Percentiles rank a stretch among this genome's conserved stretches.
Conservation (phyloP, 2,329 filamentous ascomycete species). For the Elsinoe ampelina region DNA sequence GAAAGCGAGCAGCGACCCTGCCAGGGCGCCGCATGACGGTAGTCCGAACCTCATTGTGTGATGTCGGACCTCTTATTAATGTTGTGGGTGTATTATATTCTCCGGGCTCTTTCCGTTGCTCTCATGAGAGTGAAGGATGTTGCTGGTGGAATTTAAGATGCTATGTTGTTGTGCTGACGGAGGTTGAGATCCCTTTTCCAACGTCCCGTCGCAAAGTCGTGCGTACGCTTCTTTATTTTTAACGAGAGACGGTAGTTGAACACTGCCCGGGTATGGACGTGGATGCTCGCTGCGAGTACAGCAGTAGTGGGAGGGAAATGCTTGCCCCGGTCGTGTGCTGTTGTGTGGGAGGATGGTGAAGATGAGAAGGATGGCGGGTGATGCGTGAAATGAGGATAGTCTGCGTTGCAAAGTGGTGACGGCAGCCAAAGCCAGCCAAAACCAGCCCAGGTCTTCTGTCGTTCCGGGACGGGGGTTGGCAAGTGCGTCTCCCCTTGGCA, state of each 20-base stretch:
- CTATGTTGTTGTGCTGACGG: conserved; percentile 5
- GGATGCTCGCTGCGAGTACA: conserved; percentile 5
- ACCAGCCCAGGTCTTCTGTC: not conserved
- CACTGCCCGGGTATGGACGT: not conserved
- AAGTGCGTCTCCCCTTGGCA: not conserved
- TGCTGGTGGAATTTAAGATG: not conserved
- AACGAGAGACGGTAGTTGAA: conserved; percentile 14
- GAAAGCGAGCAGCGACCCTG: conserved; percentile 27
- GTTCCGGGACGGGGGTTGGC: not conserved
- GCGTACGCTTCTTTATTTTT: conserved; percentile 5
- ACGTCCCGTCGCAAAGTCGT: conserved; percentile 10
- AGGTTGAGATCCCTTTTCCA: conserved; percentile 11
- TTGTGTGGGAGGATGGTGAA: not conserved
- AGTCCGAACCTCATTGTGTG: conserved; percentile 25
- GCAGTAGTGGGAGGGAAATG: not conserved
- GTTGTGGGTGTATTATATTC: not conserved
- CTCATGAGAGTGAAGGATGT: not conserved
- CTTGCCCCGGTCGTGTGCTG: not conserved
- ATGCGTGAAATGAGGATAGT: conserved; percentile 1
- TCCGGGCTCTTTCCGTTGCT: not conserved
- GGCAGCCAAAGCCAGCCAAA: conserved; percentile 1
- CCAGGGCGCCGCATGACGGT: conserved; percentile 14
- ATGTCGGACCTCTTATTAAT: not conserved
- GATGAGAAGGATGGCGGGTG: conserved; percentile 4
- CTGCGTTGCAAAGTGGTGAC: not conserved